Evolutionary conservation across 2,329 filamentous ascomycete genomes (phyloP), one percentile per base, ranked within the genome.

Genomic region (Stenocarpella maydis): DNA sequence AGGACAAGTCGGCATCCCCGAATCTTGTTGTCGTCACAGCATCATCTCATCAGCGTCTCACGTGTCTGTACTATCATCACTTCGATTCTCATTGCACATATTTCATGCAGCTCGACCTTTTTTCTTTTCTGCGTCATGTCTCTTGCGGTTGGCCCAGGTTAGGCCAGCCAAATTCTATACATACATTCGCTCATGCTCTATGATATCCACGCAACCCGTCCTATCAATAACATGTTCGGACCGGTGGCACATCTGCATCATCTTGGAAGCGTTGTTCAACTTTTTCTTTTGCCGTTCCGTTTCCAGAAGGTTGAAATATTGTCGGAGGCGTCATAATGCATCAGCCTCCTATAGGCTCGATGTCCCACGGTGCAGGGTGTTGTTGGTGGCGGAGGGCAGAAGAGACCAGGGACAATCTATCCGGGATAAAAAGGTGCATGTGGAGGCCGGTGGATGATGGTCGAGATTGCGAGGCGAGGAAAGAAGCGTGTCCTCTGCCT

Each of bases 1-100:
- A 37, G 31, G 58, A 37, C 26, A 49, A 24, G 26, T 37, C 58
- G 43, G 58, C 58, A 4, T 61, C 26, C 28, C 58, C 28, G 19
- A 47, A 49, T 26, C 28, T 31, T 28, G 31, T 37, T 12, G 28
- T 19, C 28, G 50, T 58, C 54, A 28, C 41, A 43, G 31, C 65
- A 49, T 55, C 43, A 41, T 39, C 52, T 52, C 52, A 67, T 67
- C 45, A 65, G 43, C 66, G 61, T 63, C 53, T 41, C 65, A 58
- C 58, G 45, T 60, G 65, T 52, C 34, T 49, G 53, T 55, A 50
- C 64, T 24, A 63, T 54, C 49, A 49, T 31, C 26, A 58, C 60
- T 71, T 71, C 69, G n/a, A 67, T 69, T 69, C 68, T 45, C 55
- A 60, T 66, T 71, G 66, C 69, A 71, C 58, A 71, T 71, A 71